Evolutionary conservation across 176 grass and related monocot species (phyloP), one percentile per base, ranked within the genome.

Genomic region (Echinochloa phyllopogon): DNA sequence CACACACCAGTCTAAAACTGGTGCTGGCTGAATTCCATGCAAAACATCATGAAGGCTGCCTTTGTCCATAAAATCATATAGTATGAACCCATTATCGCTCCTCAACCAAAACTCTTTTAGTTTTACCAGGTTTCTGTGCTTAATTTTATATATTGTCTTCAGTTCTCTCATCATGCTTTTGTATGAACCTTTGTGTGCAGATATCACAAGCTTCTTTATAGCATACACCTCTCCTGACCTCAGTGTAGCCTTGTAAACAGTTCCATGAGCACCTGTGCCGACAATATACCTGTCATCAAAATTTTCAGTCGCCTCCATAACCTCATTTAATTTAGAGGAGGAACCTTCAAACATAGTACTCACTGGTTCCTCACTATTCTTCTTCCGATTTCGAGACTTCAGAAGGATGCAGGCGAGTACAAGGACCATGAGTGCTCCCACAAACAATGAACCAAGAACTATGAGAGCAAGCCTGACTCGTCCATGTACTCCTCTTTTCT

Each of bases 21-120:
- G 91, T 36, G 70, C 74, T 10, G 83, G 87, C 21, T 75, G 43
- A 33, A 48, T 75, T 68, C 83, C 85, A 43, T 98, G 92, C n/a
- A 98, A 80, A 50, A 98, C 87, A 88, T 95, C 86, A 52, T 93
- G 66, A 37, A 95, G 87, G 61, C 95, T 98, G 24, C 95, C 95
- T 13, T 93, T 88, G 16, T 91, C 92, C 92, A 95, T 98, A 67
- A 86, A 92, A 36, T 95, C 82, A 49, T 95, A 98, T 6, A 93
- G 84, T 74, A 98, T 93, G 45, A 98, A 91, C 17, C 95, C 92
- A 45, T 89, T 91, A 37, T 94, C 90, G 24, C 25, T 77, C 67
- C 82, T 91, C 72, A 91, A 64, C 86, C 84, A 93, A 72, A 93
- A 92, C 17, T 91, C 80, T 5, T 81, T 86, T 39, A 94, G 59